Base-by-base conservation (phyloP, 768 basidiomycete species). In the Termitomyces sp. region DNA sequence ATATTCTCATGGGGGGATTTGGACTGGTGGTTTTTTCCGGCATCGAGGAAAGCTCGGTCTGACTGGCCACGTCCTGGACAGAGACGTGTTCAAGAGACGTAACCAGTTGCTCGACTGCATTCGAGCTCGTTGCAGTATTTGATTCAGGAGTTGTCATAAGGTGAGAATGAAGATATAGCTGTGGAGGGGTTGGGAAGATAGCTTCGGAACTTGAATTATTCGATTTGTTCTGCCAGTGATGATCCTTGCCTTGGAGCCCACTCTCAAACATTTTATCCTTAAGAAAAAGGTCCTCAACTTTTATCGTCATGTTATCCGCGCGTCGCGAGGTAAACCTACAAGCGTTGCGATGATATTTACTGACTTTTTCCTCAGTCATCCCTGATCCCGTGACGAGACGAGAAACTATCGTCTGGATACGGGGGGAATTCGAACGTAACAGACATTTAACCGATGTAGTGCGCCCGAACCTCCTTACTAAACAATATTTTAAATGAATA, bases 201-300 rank as follows among this genome's bases (percentile, higher is more conserved):
- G 60, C 50, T 63, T 71, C 74, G 74, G 73, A 69, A 67, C 70
- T 74, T 74, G 73, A 75, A 75, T 60, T 72, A 46, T 53, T 12
- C 37, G 64, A 61, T 49, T 57, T 56, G 51, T 58, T 23, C 41
- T 44, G 58, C 59, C 60, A 68, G 28, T 43, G 37, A 63, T 63
- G 61, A 44, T 52, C 52, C 51, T 56, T 55, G 44, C 59, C 33
- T 50, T 59, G 48, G 55, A 64, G 31, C 68, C 77, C 54, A 81
- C 84, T 37, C 79, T 91, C 68, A 87, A 78, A 70, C 87, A 91
- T 70, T 91, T 91, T 65, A 79, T 92, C 64, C 78, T 91, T 56
- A 78, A 78, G 57, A 80, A 84, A 59, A 73, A 78, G 65, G 83
- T 79, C 19, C 65, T 91, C 45, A 67, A 73, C 60, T 72, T 90